Base-by-base conservation (phyloP, 2,329 filamentous ascomycete genomes). In the Cercospora zeina region DNA sequence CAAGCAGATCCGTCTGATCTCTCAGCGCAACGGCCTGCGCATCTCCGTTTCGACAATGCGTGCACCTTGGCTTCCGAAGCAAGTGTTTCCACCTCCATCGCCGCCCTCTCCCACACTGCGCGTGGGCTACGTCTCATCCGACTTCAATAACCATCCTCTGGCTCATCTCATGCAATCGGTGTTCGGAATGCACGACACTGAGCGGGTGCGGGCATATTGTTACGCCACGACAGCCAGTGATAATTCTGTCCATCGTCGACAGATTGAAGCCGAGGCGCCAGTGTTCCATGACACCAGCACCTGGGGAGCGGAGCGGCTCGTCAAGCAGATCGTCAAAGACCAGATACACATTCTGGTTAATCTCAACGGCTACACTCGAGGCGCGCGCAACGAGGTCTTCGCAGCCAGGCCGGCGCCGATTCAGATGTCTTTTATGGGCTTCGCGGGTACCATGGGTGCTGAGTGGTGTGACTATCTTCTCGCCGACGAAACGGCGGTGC, bases 341-440 rank as follows among this genome's bases (percentile, higher is more conserved):
- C 87, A 88, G 6, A 95, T 99, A 55, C 95, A 99, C 73, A 95
- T 99, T 45, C 83, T 99, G 19, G 87, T 99, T 70, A 99, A 99
- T 67, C 82, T 99, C n/a, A 99, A 99, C 71, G 95, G 95, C 10
- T 99, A 99, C 75, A 99, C 95, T 0, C 85, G 95, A 58, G 95
- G 95, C 31, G 95, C 95, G n/a, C 87, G 93, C 24, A 99, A 99
- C 70, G 95, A 99, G 73, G 89, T 99, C 3, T 99, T 99, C 75
- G 95, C 95, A 21, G 95, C 95, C 21, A 87, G 96, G 27, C 91
- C 95, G 14, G 92, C 93, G 1, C 95, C 95, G 0, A 91, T 99
- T 47, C 95, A 99, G 68, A 99, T 99, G 95, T 96, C 95, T 0
- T 99, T 99, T 72, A 99, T 99, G 95, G 95, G 95, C 0, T 99